These are phyloP conservation scores for Cynara cardunculus DNA, from an alignment of 129 eudicot species.

Conservation along the genomic window DNA sequence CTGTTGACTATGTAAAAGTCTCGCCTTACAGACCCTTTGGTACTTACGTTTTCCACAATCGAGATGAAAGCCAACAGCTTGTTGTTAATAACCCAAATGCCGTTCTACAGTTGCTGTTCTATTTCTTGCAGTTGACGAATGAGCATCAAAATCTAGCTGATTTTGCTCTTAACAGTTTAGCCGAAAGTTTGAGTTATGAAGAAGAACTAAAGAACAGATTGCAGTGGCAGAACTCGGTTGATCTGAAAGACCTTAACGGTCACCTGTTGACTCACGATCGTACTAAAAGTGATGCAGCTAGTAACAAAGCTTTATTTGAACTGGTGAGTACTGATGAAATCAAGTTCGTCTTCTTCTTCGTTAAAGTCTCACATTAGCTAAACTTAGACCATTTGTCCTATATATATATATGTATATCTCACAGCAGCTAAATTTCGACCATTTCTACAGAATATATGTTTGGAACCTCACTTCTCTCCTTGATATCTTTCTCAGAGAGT, in stretches of 20 bases:
- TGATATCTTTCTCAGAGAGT: too few species aligned
- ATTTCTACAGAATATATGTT: too few species aligned
- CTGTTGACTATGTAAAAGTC: constrained; percentile 45
- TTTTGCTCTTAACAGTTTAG: constrained; percentile 10
- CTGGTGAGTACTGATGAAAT: constrained; percentile 20
- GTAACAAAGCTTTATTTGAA: constrained; percentile 15
- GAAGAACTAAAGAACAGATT: constrained; percentile 20
- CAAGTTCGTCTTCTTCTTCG: background rate
- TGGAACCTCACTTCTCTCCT: too few species aligned
- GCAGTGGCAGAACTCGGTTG: constrained; percentile 8
- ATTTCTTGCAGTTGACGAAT: constrained; percentile 43
- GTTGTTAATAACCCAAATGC: constrained; percentile 61
- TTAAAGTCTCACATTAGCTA: too few species aligned
- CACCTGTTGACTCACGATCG: constrained; percentile 1
- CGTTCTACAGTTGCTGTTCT: constrained; percentile 58
- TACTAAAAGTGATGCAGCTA: background rate
- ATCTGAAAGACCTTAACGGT: constrained; percentile 1
- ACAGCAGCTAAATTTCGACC: too few species aligned
- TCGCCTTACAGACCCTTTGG: constrained; percentile 86
- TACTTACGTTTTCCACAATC: constrained; percentile 49
- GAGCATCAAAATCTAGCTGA: constrained; percentile 14
- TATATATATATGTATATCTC: too few species aligned
- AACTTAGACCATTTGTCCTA: too few species aligned
- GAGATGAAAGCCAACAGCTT: constrained; percentile 27
- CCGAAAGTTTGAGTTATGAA: constrained; percentile 11